Percentiles rank a stretch among this genome's conserved stretches.
phyloP scores from a whole-genome alignment of 225 moss, liverwort and hornwort species.

The Bryum argenteum region DNA sequence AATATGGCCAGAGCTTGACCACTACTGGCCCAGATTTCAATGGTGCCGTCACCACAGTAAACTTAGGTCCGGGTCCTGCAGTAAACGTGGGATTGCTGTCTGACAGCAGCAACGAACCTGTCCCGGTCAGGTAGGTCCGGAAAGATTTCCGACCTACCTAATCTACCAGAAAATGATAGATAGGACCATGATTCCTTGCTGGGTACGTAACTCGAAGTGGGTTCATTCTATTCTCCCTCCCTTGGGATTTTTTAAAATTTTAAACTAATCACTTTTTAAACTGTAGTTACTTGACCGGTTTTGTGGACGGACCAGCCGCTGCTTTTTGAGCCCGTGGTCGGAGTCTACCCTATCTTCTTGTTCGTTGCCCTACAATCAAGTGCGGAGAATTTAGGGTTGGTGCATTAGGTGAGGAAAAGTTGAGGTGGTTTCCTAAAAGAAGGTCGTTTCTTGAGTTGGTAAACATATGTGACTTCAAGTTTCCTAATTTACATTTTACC shows the following conservation, averaged over 20 bases:
- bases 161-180: background rate
- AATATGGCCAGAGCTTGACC: background rate
- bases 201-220: slow-evolving; percentile 24
- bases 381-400: no score
- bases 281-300: background rate
- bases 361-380: no score
- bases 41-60: slow-evolving; percentile 22
- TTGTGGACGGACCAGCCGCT: background rate
- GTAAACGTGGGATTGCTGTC: slow-evolving; percentile 15
- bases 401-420: no score
- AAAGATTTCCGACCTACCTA: slow-evolving; percentile 10
- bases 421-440: no score
- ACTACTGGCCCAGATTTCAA: background rate
- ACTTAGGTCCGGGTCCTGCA: slow-evolving; percentile 14
- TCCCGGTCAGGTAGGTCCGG: background rate
- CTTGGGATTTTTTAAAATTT: background rate
- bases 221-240: background rate
- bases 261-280: background rate
- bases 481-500: no score
- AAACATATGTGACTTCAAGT: no score
- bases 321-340: background rate
- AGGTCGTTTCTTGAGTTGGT: no score
- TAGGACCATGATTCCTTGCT: slow-evolving; percentile 38
- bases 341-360: background rate
- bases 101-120: background rate